These are phyloP conservation scores for Panaeolus cyanescens DNA, from an alignment of 768 basidiomycete genomes.

Conservation along the genomic window DNA sequence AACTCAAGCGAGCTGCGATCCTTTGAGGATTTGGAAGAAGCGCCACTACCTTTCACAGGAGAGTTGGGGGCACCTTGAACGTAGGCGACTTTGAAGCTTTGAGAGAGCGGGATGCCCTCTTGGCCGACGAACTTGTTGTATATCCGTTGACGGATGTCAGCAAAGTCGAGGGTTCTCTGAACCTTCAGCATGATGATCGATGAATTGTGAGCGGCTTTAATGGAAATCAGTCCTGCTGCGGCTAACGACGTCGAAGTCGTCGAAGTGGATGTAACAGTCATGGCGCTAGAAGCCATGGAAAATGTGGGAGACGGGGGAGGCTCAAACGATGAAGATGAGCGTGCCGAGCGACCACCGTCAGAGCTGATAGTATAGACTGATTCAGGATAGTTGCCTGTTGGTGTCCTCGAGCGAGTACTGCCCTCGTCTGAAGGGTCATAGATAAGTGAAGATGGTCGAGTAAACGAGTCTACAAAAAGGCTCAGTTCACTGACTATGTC, in stretches of 20 bases:
- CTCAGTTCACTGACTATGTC: neutral
- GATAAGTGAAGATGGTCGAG: slow-evolving; percentile 39
- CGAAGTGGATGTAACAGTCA: slow-evolving; percentile 23
- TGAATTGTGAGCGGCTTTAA: slow-evolving; percentile 69
- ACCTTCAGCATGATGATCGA: slow-evolving; percentile 65
- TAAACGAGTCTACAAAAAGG: slow-evolving; percentile 39
- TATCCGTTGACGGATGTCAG: slow-evolving; percentile 57
- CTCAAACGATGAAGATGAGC: slow-evolving; percentile 20
- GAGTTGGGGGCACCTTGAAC: slow-evolving; percentile 34
- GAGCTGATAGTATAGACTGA: slow-evolving; percentile 13
- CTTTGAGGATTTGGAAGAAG: slow-evolving; percentile 24
- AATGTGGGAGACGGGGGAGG: slow-evolving; percentile 33
- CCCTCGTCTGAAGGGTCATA: slow-evolving; percentile 18
- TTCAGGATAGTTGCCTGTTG: slow-evolving; percentile 5
- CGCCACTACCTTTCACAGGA: slow-evolving; percentile 8
- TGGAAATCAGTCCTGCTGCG: slow-evolving; percentile 38
- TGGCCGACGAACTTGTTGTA: slow-evolving; percentile 69
- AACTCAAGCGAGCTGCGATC: slow-evolving; percentile 43
- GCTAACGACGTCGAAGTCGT: slow-evolving; percentile 30
- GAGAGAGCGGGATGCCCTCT: slow-evolving; percentile 54
- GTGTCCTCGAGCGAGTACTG: slow-evolving; percentile 8
- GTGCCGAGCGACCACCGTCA: slow-evolving; percentile 15
- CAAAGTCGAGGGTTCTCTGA: slow-evolving; percentile 45
- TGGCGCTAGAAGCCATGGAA: slow-evolving; percentile 26
- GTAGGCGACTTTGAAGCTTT: slow-evolving; percentile 58